Base-by-base conservation (phyloP, 2,329 filamentous ascomycete species). In the Fusarium continuum region DNA sequence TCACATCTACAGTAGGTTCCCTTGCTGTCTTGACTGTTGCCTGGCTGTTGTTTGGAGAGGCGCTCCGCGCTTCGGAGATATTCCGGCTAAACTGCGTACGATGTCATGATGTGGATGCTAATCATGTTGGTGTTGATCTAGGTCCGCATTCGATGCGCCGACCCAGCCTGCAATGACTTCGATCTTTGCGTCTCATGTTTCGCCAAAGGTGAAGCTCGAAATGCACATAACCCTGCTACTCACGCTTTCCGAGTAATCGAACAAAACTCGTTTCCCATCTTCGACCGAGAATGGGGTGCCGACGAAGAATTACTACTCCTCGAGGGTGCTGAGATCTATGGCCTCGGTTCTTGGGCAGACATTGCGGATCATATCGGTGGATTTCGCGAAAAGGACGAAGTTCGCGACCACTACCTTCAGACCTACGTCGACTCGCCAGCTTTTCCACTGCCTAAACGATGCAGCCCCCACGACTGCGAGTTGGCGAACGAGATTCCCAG, bases 351-450 rank as follows among this genome's bases (percentile, higher is more conserved):
- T 19, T 99, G 95, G 94, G 92, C 93, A 32, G 95, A 99, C 72
- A 96, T 99, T 62, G 93, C 95, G 31, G 94, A 99, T 76, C 95
- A 99, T 75, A 98, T 99, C 70, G 95, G 95, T 46, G 95, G 95
- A 10, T 98, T 93, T 73, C 88, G 95, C 54, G 89, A 90, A 65
- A 98, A 97, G 75, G 94, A 98, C 69, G 95, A 99, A 77, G 95
- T 98, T 28, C 88, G 92, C 62, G 91, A 97, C 66, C 95, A 99
- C 76, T 99, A 99, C 76, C 86, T 95, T 65, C 83, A 89, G 60
- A 94, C 91, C 14, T 99, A 96, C 69, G 84, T 99, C 64, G 83
- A 96, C 53, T 96, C 92, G 46, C 81, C 88, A 1, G 85, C 84
- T 16, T 99, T 99, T 67, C 95, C 95, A 0, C 82, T 99, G 0